These are phyloP conservation scores for Fusarium anthophilum DNA, from an alignment of 2,329 filamentous ascomycete species.

Conservation along the genomic window DNA sequence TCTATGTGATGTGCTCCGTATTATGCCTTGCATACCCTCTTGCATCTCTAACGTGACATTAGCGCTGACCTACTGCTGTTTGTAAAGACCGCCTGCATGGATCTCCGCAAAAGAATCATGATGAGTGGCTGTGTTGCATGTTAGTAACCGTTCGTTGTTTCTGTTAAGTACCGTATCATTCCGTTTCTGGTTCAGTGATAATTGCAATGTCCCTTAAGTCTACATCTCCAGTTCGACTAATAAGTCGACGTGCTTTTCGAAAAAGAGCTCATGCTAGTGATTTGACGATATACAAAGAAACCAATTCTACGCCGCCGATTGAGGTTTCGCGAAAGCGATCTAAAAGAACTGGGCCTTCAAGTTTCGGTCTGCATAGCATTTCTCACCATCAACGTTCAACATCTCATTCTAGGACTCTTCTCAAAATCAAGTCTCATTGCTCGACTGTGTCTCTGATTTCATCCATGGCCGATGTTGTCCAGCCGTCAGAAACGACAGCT, in stretches of 20 bases:
- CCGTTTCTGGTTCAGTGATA: neutral
- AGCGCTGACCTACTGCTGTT: neutral
- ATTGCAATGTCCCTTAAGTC: slow-evolving; percentile 2
- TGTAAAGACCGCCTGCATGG: neutral
- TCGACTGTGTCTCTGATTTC: slow-evolving; percentile 1
- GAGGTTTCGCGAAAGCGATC: neutral
- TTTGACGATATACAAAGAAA: neutral
- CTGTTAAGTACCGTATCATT: neutral
- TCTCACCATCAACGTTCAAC: neutral
- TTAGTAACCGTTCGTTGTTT: neutral
- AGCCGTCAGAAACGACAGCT: neutral
- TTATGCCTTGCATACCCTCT: neutral
- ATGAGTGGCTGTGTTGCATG: neutral
- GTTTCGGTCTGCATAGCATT: neutral
- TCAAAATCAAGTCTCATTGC: neutral
- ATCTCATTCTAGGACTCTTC: neutral
- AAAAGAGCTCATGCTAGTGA: neutral
- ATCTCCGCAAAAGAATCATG: neutral
- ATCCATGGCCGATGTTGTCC: slow-evolving; percentile 28
- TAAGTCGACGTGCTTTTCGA: neutral
- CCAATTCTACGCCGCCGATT: neutral
- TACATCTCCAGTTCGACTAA: neutral
- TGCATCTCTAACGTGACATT: neutral
- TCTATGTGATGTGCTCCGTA: neutral
- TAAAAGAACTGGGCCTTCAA: slow-evolving; percentile 19